A percentile compares a stretch with the other conserved stretches of the same genome.
Evolutionary conservation across 1,284 basidiomycete species (phyloP).

Genomic region (Schizophyllum amplum): DNA sequence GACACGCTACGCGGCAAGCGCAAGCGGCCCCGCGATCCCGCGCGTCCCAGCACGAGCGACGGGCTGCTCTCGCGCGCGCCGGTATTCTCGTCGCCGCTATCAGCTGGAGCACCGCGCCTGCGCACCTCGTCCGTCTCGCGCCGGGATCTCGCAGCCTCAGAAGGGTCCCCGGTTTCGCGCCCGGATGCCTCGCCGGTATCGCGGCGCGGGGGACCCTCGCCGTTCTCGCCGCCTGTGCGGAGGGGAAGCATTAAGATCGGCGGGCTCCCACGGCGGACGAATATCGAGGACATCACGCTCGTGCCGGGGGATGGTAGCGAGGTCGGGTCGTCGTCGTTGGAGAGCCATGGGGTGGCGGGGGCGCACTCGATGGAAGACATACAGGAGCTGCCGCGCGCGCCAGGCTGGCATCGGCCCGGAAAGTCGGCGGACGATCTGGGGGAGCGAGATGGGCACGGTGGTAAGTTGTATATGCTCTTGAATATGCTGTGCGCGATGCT

Average conservation of each 20-base stretch:
- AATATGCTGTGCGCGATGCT: neutral
- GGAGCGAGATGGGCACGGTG: slow-evolving; percentile 11
- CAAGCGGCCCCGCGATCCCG: neutral
- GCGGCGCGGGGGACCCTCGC: neutral
- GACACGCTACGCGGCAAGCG: neutral
- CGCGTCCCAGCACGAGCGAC: neutral
- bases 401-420: slow-evolving; percentile 8
- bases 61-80: neutral
- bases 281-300: slow-evolving; percentile 20
- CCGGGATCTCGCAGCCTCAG: neutral
- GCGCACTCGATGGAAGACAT: slow-evolving; percentile 16
- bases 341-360: neutral
- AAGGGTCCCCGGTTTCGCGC: neutral
- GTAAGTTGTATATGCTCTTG: slow-evolving; percentile 8
- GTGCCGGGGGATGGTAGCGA: slow-evolving; percentile 5
- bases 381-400: slow-evolving; percentile 13
- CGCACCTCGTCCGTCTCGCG: neutral
- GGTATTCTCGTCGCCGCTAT: neutral
- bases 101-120: neutral
- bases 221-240: neutral
- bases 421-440: slow-evolving; percentile 11
- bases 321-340: slow-evolving; percentile 22
- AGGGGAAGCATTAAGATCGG: neutral
- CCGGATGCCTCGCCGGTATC: neutral
- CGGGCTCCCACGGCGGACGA: slow-evolving; percentile 13